Conservation (phyloP, 2,329 filamentous ascomycete species). For the Paecilomyces dactylethromorphus region DNA sequence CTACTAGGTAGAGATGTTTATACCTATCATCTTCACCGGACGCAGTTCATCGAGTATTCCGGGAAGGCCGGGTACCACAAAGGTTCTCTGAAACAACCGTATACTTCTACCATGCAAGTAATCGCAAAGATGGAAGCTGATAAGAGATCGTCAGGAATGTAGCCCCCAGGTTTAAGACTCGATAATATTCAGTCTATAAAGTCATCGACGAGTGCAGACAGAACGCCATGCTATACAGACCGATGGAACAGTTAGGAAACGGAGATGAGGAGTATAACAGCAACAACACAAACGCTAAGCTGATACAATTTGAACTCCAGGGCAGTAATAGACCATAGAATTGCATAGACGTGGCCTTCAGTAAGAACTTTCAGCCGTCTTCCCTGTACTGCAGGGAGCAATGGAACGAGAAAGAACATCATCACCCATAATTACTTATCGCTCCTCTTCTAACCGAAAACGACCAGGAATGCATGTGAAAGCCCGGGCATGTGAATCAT, state of each 20-base stretch:
- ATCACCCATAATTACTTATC: not conserved
- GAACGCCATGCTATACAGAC: not conserved
- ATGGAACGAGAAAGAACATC: conserved; percentile 1
- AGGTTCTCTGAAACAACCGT: not conserved
- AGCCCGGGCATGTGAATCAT: conserved; percentile 8
- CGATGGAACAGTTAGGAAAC: not conserved
- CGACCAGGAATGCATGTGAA: conserved; percentile 16
- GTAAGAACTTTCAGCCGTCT: not conserved
- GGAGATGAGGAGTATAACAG: not conserved
- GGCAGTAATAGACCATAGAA: not conserved
- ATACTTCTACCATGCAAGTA: not conserved
- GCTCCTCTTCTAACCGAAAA: not conserved
- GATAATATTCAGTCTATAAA: not conserved
- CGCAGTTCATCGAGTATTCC: not conserved
- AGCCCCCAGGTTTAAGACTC: not conserved
- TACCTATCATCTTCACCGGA: not conserved
- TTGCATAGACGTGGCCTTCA: not conserved
- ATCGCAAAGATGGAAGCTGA: not conserved
- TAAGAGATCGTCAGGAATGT: not conserved
- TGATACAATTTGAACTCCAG: not conserved
- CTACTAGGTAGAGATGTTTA: not conserved
- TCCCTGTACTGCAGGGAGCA: not conserved
- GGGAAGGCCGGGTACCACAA: not conserved
- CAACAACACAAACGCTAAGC: not conserved
- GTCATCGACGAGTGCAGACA: not conserved